Percentiles rank a stretch among this genome's conserved stretches.
Evolutionary conservation across 192 early-diverging fungal genomes (phyloP).

Genomic region (Entomortierella chlamydospora): DNA sequence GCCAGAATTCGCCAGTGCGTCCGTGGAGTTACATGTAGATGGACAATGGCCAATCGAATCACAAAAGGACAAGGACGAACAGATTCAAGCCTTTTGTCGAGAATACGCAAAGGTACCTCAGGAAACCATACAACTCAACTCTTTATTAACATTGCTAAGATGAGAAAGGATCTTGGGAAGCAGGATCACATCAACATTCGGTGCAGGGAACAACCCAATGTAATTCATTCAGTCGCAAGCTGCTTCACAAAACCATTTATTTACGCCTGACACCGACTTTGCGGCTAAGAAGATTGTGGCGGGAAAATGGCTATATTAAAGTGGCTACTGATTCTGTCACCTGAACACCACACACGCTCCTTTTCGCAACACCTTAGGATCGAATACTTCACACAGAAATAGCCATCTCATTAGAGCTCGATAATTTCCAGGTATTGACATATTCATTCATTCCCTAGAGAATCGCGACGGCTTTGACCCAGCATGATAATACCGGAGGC

Average conservation of each 20-base stretch:
- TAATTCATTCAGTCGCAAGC: no score
- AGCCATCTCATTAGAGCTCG: neutral
- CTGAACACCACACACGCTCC: no score
- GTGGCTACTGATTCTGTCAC: no score
- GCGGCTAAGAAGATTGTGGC: no score
- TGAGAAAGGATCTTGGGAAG: neutral
- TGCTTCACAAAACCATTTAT: no score
- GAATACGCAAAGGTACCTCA: conserved; percentile 46
- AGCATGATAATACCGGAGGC: neutral
- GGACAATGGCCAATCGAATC: conserved; percentile 5
- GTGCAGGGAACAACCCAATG: no score
- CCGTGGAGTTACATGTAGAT: neutral
- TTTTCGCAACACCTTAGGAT: no score
- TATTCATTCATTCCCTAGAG: conserved; percentile 9
- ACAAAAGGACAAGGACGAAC: conserved; percentile 31
- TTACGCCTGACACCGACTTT: no score
- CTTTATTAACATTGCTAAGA: neutral
- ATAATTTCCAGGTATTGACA: neutral
- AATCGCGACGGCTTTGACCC: conserved; percentile 32
- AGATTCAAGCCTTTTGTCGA: conserved; percentile 43
- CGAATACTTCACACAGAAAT: no score
- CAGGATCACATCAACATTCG: no score
- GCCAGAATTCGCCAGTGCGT: neutral
- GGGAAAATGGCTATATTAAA: no score
- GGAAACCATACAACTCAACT: neutral